Conservation (phyloP, 768 basidiomycete species). For the Psilocybe tampanensis region DNA sequence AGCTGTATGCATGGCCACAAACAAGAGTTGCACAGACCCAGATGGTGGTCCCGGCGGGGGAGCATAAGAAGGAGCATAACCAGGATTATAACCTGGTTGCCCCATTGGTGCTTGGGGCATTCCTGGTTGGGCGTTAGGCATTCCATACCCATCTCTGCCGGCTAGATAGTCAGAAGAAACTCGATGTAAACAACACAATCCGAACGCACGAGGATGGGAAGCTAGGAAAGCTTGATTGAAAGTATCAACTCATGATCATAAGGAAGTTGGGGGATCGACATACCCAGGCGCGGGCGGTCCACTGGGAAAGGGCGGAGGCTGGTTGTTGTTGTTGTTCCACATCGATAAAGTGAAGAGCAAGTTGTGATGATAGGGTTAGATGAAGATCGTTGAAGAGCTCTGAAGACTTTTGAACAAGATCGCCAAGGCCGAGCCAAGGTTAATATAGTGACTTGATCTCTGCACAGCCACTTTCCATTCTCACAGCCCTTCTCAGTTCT, state of each 20-base stretch:
- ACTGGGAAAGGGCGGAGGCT: conserved; percentile 23
- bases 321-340: conserved; percentile 37
- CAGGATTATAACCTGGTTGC: conserved; percentile 37
- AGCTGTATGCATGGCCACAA: no score
- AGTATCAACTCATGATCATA: background rate
- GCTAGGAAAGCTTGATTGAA: conserved; percentile 28
- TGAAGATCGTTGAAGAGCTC: background rate
- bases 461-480: background rate
- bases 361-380: background rate
- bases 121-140: conserved; percentile 27
- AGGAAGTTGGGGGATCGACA: conserved; percentile 1
- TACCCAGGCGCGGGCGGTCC: conserved; percentile 21
- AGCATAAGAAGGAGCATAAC: conserved; percentile 42
- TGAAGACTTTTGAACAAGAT: background rate
- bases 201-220: conserved; percentile 27
- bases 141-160: conserved; percentile 19
- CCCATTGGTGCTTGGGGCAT: conserved; percentile 8
- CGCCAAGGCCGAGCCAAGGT: background rate
- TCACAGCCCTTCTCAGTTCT: no score
- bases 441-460: background rate
- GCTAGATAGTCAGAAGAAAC: background rate
- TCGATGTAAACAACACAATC: background rate
- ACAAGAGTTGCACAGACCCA: conserved; percentile 3
- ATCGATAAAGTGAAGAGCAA: conserved; percentile 13
- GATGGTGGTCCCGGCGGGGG: conserved; percentile 29